Evolutionary conservation across 371 early-diverging fungal species (phyloP).

Genomic region (Apophysomyces variabilis): DNA sequence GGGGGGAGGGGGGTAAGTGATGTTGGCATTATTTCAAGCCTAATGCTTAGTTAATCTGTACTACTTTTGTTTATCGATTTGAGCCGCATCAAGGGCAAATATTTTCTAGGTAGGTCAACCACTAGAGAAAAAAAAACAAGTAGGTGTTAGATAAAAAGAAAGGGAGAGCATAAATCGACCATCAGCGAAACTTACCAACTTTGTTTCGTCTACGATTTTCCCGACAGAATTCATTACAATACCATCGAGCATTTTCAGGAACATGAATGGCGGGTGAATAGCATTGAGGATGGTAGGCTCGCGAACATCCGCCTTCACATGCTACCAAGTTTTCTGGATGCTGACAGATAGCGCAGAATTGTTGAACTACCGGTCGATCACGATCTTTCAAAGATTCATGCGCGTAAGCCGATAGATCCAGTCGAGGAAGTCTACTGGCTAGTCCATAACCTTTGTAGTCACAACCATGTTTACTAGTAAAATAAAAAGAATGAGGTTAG

Average conservation of each 20-base stretch:
- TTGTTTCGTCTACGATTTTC: slow-evolving; percentile 62
- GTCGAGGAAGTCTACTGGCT: slow-evolving; percentile 76
- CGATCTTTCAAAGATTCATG: slow-evolving; percentile 73
- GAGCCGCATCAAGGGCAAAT: slow-evolving; percentile 56
- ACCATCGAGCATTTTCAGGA: slow-evolving; percentile 56
- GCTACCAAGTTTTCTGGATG: slow-evolving; percentile 56
- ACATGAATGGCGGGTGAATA: slow-evolving; percentile 34
- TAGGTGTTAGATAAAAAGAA: slow-evolving; percentile 5
- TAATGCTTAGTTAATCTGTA: slow-evolving; percentile 10
- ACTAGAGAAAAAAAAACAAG: slow-evolving; percentile 24
- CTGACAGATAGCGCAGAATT: slow-evolving; percentile 46
- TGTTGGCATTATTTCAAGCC: not conserved
- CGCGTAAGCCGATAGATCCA: slow-evolving; percentile 72
- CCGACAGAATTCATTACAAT: slow-evolving; percentile 67
- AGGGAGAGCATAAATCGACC: not conserved
- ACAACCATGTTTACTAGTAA: slow-evolving; percentile 78
- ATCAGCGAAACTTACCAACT: slow-evolving; percentile 40
- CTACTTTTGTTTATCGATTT: slow-evolving; percentile 12
- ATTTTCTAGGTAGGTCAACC: slow-evolving; percentile 63
- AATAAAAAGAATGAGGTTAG: not conserved
- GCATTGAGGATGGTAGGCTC: slow-evolving; percentile 71
- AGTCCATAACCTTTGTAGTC: slow-evolving; percentile 91
- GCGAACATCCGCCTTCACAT: slow-evolving; percentile 76
- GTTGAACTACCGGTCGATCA: slow-evolving; percentile 77
- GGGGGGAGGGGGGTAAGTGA: not conserved